Evolutionary conservation across 1,284 basidiomycete species (phyloP), one percentile per base, ranked within the genome.

Genomic region (Leccinum angustisporum): DNA sequence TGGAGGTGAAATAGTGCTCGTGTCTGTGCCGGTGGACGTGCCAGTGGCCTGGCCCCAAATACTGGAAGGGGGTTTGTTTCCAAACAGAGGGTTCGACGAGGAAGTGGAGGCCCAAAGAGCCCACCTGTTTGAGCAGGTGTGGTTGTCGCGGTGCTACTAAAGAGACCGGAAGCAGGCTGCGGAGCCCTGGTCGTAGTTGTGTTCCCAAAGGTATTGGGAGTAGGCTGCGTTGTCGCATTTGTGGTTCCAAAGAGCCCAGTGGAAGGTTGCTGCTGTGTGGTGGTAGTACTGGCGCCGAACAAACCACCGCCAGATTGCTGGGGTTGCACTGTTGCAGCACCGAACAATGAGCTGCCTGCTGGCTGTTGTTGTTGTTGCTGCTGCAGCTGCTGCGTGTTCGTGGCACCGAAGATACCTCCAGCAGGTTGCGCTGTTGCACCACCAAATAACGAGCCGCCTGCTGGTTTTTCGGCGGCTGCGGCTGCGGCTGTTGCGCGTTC

Each of bases 31-130:
- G 53, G 54, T 68, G 66, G 34, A 48, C 57, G 54, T 34, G 43
- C 59, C 59, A 57, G 62, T 48, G 61, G 48, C 43, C 30, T 58
- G 48, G 27, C 56, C 33, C 59, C 72, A 56, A 58, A 69, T 66
- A 61, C 40, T 64, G 36, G 67, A 60, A n/a, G 67, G 65, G 1
- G 67, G 43, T 56, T 60, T 67, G 67, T 63, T 65, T 66, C 69
- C 70, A 38, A 71, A 76, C 31, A 74, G n/a, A 58, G 68, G 69
- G 40, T 69, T 69, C 31, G 68, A 54, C 21, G 67, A 55, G 31
- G 52, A 52, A 46, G 51, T 65, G 14, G 70, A 60, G 54, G 21
- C 64, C 63, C 70, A 30, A 72, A 73, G 21, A 63, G 57, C 21
- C 65, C 62, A 3, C 70, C 63, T 3, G 63, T 61, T 57, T 64